Percentiles rank a stretch among this genome's conserved stretches.
These are phyloP conservation scores for Eragrostis curvula DNA, from an alignment of 176 grass and related monocot genomes.

Conservation along the genomic window DNA sequence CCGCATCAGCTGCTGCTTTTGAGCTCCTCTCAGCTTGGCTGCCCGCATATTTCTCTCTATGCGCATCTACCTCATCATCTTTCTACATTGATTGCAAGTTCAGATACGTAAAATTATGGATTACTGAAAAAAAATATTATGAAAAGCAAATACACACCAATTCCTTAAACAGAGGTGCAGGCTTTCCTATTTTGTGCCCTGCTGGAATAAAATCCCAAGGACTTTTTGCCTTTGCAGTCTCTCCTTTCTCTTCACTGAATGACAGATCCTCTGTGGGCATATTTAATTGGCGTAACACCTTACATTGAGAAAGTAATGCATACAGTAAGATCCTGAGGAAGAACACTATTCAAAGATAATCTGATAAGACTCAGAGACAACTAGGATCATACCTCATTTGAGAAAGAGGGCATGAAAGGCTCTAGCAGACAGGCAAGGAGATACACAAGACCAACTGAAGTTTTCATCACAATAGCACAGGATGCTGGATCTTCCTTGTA, in stretches of 20 bases:
- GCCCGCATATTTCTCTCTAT: constrained; percentile 75
- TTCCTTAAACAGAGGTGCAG: constrained; percentile 88
- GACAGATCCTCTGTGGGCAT: constrained; percentile 57
- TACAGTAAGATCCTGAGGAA: constrained; percentile 18
- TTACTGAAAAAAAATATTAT: not conserved
- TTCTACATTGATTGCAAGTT: constrained; percentile 60
- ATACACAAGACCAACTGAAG: constrained; percentile 92
- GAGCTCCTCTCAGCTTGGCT: constrained; percentile 85
- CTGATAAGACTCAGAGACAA: constrained; percentile 3
- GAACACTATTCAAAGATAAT: not conserved
- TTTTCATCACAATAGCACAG: constrained; percentile 95
- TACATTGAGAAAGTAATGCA: constrained; percentile 5
- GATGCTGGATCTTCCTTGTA: constrained; percentile 75
- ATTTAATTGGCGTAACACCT: constrained; percentile 87
- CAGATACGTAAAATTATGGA: constrained; percentile 15
- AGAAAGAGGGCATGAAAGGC: constrained; percentile 96
- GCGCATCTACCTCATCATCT: constrained; percentile 69
- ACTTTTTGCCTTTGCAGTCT: constrained; percentile 64
- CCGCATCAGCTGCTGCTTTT: constrained; percentile 67
- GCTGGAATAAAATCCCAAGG: constrained; percentile 87
- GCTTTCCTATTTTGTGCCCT: constrained; percentile 85
- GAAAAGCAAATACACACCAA: constrained; percentile 58
- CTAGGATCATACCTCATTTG: constrained; percentile 61
- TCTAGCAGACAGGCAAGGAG: constrained; percentile 92
- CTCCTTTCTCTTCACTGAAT: constrained; percentile 81